These are phyloP conservation scores for Spongospora subterranea DNA, from an alignment of 208 protist species.

Conservation along the genomic window DNA sequence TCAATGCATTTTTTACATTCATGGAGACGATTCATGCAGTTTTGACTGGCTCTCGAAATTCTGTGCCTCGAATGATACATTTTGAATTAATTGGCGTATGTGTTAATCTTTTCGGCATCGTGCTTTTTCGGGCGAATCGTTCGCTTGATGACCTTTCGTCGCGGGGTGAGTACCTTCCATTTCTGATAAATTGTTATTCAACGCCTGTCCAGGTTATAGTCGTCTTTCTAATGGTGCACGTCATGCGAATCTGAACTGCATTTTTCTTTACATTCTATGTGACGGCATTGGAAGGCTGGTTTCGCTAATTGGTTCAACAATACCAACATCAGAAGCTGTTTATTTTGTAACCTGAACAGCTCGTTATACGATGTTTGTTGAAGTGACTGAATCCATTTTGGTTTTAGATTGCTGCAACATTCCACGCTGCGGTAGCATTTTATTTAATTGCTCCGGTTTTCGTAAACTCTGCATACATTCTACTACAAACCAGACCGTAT, in stretches of 20 bases:
- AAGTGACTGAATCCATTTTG: not conserved
- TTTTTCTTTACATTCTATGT: not conserved
- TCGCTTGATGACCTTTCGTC: not conserved
- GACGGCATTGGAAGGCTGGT: not conserved
- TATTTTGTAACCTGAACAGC: constrained; percentile 29
- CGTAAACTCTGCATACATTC: not conserved
- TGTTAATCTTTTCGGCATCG: constrained; percentile 15
- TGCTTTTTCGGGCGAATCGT: not conserved
- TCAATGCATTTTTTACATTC: constrained; percentile 48
- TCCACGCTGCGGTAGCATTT: not conserved
- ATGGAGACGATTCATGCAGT: constrained; percentile 28
- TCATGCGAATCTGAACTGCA: not conserved
- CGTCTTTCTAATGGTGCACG: constrained; percentile 29
- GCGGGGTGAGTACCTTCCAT: not conserved
- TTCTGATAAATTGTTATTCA: not conserved
- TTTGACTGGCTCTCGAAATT: not conserved
- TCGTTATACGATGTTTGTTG: too few species aligned
- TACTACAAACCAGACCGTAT: constrained; percentile 16
- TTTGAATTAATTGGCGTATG: not conserved
- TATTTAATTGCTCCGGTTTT: not conserved
- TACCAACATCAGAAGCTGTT: not conserved
- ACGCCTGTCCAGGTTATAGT: not conserved
- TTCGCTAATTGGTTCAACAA: not conserved
- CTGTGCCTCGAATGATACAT: not conserved
- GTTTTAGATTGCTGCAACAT: not conserved